Percentiles rank a stretch among this genome's conserved stretches.
phyloP scores from a whole-genome alignment of 176 grass and related monocot species.

The Puccinellia tenuiflora region DNA sequence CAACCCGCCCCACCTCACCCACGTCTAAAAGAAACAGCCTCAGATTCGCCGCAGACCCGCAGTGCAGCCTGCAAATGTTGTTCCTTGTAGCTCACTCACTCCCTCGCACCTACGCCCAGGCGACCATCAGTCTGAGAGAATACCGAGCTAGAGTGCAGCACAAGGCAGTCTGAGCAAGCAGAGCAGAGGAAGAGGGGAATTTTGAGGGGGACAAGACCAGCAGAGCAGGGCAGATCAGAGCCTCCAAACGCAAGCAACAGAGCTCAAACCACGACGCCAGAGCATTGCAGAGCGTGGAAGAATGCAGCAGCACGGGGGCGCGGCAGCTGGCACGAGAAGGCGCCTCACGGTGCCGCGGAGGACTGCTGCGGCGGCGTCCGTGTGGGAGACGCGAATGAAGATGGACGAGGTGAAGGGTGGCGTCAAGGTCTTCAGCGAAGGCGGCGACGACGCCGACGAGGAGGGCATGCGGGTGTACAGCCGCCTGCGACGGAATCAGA shows the following conservation, averaged over 20 bases:
- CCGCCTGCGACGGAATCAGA: conserved; percentile 70
- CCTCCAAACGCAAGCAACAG: not conserved
- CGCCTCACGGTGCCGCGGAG: conserved; percentile 43
- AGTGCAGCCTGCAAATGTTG: conserved; percentile 9
- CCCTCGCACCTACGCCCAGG: not conserved
- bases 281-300: not conserved
- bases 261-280: conserved; percentile 21
- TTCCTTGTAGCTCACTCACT: not conserved
- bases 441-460: conserved; percentile 52
- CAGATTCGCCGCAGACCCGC: conserved; percentile 20
- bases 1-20: not conserved
- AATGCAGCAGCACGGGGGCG: conserved; percentile 29
- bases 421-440: conserved; percentile 81
- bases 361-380: conserved; percentile 27
- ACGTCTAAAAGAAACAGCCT: not conserved
- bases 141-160: not conserved
- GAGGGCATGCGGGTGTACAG: conserved; percentile 58
- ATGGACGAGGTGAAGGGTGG: conserved; percentile 89
- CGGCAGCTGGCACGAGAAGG: conserved; percentile 26
- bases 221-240: conserved; percentile 16
- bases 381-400: conserved; percentile 74
- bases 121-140: not conserved
- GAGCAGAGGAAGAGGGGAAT: not conserved
- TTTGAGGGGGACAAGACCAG: not conserved
- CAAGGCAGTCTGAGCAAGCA: conserved; percentile 21